Evolutionary conservation across 176 grass and related monocot species (phyloP).

Genomic region (Puccinellia tenuiflora): DNA sequence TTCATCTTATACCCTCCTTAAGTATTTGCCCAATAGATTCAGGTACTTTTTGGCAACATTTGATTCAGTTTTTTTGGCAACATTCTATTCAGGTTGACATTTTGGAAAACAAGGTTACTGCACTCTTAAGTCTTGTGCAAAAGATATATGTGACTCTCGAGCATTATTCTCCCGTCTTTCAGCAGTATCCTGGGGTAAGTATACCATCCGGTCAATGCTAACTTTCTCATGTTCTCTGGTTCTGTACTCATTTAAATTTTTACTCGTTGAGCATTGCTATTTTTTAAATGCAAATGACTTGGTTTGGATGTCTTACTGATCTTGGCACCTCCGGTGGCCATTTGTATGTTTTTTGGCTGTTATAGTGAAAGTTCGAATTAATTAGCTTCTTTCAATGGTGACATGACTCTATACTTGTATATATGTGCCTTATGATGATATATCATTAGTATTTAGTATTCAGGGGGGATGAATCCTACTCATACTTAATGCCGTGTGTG

Average conservation of each 20-base stretch:
- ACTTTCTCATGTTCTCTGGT: not conserved
- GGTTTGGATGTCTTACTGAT: not conserved
- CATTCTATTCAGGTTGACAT: slow-evolving; percentile 60
- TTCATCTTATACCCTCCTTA: not conserved
- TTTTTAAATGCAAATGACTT: slow-evolving; percentile 14
- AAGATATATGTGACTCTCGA: slow-evolving; percentile 88
- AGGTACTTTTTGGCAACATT: slow-evolving; percentile 36
- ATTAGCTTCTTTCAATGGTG: not conserved
- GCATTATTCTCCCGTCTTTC: slow-evolving; percentile 79
- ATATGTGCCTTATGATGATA: not conserved
- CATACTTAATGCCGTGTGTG: slow-evolving; percentile 18
- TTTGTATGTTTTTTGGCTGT: slow-evolving; percentile 7
- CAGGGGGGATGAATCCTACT: not conserved
- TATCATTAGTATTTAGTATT: not conserved
- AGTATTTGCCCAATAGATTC: slow-evolving; percentile 23
- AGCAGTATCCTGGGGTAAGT: slow-evolving; percentile 88
- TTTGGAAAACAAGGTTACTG: slow-evolving; percentile 78
- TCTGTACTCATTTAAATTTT: not conserved
- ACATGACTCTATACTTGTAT: not conserved
- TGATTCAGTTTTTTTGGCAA: not conserved
- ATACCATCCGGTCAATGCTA: not conserved
- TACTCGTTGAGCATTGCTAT: not conserved
- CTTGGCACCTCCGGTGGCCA: not conserved
- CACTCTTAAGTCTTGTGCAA: slow-evolving; percentile 66
- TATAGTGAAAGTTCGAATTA: not conserved